Conservation (phyloP, 441 rosid species). For the Brassica hybrid region DNA sequence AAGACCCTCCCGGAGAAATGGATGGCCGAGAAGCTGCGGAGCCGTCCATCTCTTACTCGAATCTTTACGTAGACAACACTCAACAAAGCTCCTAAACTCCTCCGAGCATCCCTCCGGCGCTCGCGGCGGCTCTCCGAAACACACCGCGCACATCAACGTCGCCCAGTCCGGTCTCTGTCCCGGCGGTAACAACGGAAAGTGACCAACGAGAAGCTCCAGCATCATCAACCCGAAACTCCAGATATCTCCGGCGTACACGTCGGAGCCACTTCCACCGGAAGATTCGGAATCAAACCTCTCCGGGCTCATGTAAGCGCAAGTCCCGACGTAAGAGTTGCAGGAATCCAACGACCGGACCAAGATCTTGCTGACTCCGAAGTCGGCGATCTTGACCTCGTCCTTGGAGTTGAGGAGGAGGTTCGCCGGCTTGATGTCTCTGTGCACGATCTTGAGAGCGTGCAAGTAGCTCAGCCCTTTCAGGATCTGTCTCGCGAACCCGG, state of each 20-base stretch:
- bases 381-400: conserved; percentile 81
- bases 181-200: conserved; percentile 67
- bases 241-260: conserved; percentile 82
- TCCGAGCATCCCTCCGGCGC: conserved; percentile 66
- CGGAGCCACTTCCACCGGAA: conserved; percentile 59
- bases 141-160: conserved; percentile 90
- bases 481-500: conserved; percentile 67
- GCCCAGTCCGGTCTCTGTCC: conserved; percentile 99
- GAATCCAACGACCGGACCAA: conserved; percentile 70
- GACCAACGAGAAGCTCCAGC: conserved; percentile 79
- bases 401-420: conserved; percentile 66
- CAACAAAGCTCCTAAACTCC: conserved; percentile 70
- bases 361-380: conserved; percentile 90
- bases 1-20: conserved; percentile 57
- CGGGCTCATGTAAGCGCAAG: conserved; percentile 97
- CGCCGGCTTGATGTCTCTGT: conserved; percentile 88
- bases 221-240: conserved; percentile 92
- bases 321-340: conserved; percentile 89
- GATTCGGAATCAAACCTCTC: conserved; percentile 87
- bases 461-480: conserved; percentile 69
- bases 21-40: conserved; percentile 67
- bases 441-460: conserved; percentile 76
- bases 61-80: conserved; percentile 83
- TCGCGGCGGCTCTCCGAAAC: conserved; percentile 85
- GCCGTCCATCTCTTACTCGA: conserved; percentile 75